These are phyloP conservation scores for Entoloma clypeatum DNA, from an alignment of 1,284 basidiomycete species.

Conservation along the genomic window DNA sequence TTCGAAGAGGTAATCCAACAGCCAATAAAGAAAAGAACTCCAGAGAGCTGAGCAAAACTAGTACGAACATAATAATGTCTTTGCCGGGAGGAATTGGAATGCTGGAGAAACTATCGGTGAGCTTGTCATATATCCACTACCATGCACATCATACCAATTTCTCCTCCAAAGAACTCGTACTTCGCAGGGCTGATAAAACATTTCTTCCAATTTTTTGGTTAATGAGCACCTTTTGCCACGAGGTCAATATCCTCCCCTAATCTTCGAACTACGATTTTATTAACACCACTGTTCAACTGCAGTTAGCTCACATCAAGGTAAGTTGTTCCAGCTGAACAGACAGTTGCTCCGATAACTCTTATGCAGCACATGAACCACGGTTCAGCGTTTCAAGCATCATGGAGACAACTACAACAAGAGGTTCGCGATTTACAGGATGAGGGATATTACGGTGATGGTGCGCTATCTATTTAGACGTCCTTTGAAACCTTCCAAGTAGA, in stretches of 20 bases:
- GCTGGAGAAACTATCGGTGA: conserved; percentile 70
- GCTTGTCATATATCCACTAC: conserved; percentile 15
- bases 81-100: conserved; percentile 80
- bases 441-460: conserved; percentile 80
- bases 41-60: conserved; percentile 22
- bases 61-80: conserved; percentile 75
- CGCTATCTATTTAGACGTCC: conserved; percentile 7
- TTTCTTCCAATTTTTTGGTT: conserved; percentile 65
- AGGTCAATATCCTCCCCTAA: conserved; percentile 42
- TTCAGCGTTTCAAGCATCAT: conserved; percentile 66
- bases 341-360: conserved; percentile 4
- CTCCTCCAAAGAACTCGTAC: conserved; percentile 56
- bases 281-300: conserved; percentile 1
- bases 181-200: conserved; percentile 55
- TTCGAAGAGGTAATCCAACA: conserved; percentile 63
- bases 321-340: not conserved
- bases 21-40: not conserved
- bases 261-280: conserved; percentile 4
- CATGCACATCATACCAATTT: not conserved
- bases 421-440: conserved; percentile 62
- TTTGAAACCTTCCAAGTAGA: not conserved
- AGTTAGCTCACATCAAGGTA: conserved; percentile 80
- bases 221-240: conserved; percentile 77
- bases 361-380: conserved; percentile 76
- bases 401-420: conserved; percentile 59